Evolutionary conservation across 2,329 filamentous ascomycete genomes (phyloP).

Genomic region (Botrytis medusae): DNA sequence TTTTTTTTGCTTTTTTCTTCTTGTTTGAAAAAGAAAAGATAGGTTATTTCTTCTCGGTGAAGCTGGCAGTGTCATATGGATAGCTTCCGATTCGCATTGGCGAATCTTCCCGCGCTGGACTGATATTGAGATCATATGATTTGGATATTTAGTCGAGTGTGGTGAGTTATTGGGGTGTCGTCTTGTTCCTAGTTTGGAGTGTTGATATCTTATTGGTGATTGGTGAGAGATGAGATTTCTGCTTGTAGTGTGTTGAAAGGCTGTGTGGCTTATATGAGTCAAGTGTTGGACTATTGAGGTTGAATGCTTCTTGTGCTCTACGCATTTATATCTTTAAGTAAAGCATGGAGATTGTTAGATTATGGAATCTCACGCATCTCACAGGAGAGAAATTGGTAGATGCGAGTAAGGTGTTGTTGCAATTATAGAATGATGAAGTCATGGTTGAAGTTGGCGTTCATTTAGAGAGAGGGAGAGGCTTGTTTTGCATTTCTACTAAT

Average conservation of each 20-base stretch:
- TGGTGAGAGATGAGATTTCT: not conserved
- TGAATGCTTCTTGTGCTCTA: not conserved
- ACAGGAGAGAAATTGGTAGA: not conserved
- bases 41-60: too few species aligned
- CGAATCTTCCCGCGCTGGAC: not conserved
- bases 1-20: not conserved
- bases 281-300: not conserved
- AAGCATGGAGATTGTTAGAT: not conserved
- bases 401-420: not conserved
- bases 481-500: not conserved
- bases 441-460: not conserved
- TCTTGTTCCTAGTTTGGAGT: fast-evolving
- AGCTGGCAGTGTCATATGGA: not conserved
- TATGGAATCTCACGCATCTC: not conserved
- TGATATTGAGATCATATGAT: not conserved
- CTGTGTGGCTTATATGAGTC: not conserved
- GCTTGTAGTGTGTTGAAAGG: not conserved
- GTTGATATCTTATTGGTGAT: not conserved
- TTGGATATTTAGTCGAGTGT: not conserved
- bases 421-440: not conserved
- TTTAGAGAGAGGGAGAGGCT: too few species aligned
- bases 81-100: not conserved
- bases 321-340: not conserved
- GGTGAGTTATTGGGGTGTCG: not conserved
- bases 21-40: not conserved